Conservation (phyloP, 768 basidiomycete species). For the Boletus bicolor region DNA sequence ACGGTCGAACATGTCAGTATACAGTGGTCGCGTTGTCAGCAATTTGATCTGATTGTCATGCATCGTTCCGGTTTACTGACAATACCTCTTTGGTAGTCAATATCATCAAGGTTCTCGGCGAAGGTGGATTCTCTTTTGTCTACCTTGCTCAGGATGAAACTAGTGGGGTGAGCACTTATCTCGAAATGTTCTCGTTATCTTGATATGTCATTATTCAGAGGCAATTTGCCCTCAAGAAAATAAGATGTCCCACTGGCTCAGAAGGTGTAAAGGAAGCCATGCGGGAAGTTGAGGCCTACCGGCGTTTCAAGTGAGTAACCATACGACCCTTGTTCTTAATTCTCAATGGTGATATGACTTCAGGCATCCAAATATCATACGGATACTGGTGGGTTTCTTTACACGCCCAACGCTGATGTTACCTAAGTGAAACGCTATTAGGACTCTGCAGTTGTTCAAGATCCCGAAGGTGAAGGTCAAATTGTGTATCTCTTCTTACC, state of each 20-base stretch:
- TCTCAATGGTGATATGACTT: background rate
- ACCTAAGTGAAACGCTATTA: constrained; percentile 26
- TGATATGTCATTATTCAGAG: constrained; percentile 43
- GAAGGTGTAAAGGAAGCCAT: constrained; percentile 88
- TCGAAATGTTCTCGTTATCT: background rate
- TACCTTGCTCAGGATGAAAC: constrained; percentile 84
- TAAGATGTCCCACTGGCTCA: constrained; percentile 83
- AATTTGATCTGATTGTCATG: constrained; percentile 2
- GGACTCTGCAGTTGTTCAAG: constrained; percentile 95
- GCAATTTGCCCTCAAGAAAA: constrained; percentile 96
- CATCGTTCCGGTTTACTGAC: background rate
- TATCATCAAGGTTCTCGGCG: constrained; percentile 89
- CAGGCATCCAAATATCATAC: constrained; percentile 96
- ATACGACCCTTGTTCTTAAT: background rate
- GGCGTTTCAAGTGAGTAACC: constrained; percentile 79
- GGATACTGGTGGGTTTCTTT: constrained; percentile 62
- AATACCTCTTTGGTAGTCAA: constrained; percentile 51
- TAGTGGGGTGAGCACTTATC: constrained; percentile 59
- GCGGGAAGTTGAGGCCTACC: constrained; percentile 89
- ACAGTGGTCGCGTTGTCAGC: background rate
- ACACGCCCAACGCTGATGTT: background rate
- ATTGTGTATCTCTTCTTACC: constrained; percentile 97
- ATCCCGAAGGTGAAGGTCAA: constrained; percentile 88
- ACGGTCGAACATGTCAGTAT: constrained; percentile 84
- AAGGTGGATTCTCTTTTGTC: constrained; percentile 94